Conservation (phyloP, 2,329 filamentous ascomycete species). For the Pseudopyrenochaeta lycopersici region DNA sequence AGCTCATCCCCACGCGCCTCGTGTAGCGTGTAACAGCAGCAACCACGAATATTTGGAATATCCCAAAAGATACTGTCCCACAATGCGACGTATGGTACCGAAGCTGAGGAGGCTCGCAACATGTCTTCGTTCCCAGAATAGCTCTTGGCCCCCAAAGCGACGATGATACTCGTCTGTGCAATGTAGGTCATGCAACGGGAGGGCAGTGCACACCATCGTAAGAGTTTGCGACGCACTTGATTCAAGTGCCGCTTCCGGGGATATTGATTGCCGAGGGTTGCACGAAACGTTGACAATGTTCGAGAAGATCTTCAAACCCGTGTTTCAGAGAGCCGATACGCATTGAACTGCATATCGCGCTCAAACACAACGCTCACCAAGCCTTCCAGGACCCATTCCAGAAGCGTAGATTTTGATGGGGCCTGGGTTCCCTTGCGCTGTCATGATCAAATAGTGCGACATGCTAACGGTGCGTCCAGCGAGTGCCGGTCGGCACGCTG, state of each 20-base stretch:
- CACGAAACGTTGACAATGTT: constrained; percentile 35
- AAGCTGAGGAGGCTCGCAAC: constrained; percentile 7
- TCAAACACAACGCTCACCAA: constrained; percentile 1
- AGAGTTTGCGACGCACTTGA: neutral
- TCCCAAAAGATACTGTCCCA: constrained; percentile 18
- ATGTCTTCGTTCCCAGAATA: constrained; percentile 13
- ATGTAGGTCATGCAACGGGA: neutral
- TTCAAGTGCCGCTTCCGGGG: constrained; percentile 17
- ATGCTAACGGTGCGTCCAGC: neutral
- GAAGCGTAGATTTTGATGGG: neutral
- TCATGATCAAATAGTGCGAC: constrained; percentile 14
- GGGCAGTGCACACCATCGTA: constrained; percentile 1
- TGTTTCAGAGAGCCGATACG: constrained; percentile 23
- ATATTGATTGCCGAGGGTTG: constrained; percentile 19
- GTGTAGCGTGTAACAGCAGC: constrained; percentile 22
- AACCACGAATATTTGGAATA: constrained; percentile 10
- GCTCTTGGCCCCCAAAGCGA: constrained; percentile 1
- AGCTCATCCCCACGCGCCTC: constrained; percentile 16
- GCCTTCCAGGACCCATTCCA: constrained; percentile 1
- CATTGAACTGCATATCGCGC: constrained; percentile 10
- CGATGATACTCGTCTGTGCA: neutral
- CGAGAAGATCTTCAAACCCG: constrained; percentile 26
- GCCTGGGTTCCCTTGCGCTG: constrained; percentile 2
- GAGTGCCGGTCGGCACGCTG: neutral
- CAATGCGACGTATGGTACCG: constrained; percentile 23